Percentiles rank a stretch among this genome's conserved stretches.
Evolutionary conservation across 352 stramenopile species (phyloP).

Genomic region (Phytophthora macrochlamydospora): DNA sequence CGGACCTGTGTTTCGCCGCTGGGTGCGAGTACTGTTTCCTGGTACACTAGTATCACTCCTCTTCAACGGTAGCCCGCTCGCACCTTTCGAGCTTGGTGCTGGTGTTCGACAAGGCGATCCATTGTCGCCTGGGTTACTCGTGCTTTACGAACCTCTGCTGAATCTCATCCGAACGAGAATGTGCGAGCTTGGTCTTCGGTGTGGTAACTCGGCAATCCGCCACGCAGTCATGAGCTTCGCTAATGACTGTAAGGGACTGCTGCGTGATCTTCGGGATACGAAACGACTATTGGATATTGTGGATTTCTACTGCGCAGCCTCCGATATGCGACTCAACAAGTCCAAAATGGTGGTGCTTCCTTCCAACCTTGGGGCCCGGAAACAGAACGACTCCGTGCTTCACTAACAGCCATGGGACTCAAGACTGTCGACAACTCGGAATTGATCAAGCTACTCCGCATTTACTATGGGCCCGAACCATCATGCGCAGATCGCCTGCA

Average conservation of each 20-base stretch:
- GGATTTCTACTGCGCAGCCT: neutral
- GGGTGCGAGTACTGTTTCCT: conserved; percentile 1
- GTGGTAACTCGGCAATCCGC: too few relatives aligned
- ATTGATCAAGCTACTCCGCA: neutral
- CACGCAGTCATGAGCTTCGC: conserved; percentile 2
- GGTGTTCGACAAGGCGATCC: conserved; percentile 11
- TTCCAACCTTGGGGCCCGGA: neutral
- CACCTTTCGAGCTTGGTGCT: neutral
- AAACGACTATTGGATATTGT: neutral
- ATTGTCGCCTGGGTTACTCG: neutral
- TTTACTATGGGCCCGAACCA: neutral
- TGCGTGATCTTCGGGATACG: neutral
- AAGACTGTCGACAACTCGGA: neutral
- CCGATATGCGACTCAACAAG: neutral
- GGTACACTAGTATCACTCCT: conserved; percentile 4
- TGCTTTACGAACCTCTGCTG: conserved; percentile 8
- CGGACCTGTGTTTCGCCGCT: neutral
- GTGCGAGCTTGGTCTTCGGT: neutral
- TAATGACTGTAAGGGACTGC: neutral
- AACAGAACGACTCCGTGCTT: neutral
- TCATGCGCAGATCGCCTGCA: neutral
- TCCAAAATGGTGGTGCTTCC: neutral
- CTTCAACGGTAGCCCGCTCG: conserved; percentile 4
- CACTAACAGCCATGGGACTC: neutral
- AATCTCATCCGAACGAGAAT: neutral